These are phyloP conservation scores for Paxillus rubicundulus DNA, from an alignment of 768 basidiomycete genomes.

Conservation along the genomic window DNA sequence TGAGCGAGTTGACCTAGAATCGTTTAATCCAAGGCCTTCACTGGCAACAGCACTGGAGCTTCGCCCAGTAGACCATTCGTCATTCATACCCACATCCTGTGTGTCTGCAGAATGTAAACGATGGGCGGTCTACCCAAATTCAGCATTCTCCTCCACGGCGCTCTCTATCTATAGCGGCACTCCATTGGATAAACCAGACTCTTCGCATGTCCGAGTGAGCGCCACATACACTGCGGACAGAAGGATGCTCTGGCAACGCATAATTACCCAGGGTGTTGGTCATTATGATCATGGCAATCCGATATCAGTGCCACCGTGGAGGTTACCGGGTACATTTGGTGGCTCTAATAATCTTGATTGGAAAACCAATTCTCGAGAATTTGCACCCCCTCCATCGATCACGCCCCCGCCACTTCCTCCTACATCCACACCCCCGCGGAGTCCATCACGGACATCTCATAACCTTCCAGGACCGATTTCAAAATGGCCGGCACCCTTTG, in stretches of 20 bases:
- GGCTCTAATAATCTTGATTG: constrained; percentile 1
- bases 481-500: background rate
- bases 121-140: constrained; percentile 64
- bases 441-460: constrained; percentile 6
- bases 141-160: constrained; percentile 53
- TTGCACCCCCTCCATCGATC: constrained; percentile 32
- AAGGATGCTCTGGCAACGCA: constrained; percentile 39
- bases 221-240: constrained; percentile 37
- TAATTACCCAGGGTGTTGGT: constrained; percentile 24
- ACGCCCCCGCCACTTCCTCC: constrained; percentile 34
- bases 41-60: constrained; percentile 2
- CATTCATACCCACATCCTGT: background rate
- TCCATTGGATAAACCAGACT: constrained; percentile 30
- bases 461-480: background rate
- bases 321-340: constrained; percentile 15
- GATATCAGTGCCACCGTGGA: constrained; percentile 21
- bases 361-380: constrained; percentile 9
- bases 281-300: background rate
- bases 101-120: constrained; percentile 25
- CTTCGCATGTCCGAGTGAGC: constrained; percentile 26
- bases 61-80: background rate
- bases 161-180: constrained; percentile 52
- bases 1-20: constrained; percentile 34
- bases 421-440: constrained; percentile 18
- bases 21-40: background rate